Conservation (phyloP, 2,329 filamentous ascomycete species). For the Hirsutella rhossiliensis region DNA sequence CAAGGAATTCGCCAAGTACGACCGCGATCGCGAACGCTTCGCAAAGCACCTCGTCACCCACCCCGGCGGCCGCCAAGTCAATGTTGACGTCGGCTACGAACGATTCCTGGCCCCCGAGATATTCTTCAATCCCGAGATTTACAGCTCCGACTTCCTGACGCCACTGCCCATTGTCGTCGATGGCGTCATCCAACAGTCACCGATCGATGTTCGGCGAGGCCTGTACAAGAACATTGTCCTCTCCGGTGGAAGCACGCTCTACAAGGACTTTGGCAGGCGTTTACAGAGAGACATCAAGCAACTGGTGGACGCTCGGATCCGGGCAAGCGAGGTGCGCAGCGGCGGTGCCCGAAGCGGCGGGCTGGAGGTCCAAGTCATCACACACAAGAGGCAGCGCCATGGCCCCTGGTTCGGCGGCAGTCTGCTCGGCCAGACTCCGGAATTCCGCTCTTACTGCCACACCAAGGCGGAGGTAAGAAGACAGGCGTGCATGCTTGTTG, state of each 20-base stretch:
- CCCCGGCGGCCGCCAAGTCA: conserved; percentile 72
- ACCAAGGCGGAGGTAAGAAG: conserved; percentile 61
- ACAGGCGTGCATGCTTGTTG: neutral
- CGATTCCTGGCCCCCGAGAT: conserved; percentile 97
- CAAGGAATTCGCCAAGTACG: conserved; percentile 93
- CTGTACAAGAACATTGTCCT: conserved; percentile 99
- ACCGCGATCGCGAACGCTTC: conserved; percentile 84
- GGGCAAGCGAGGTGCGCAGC: conserved; percentile 81
- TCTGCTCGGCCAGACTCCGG: conserved; percentile 89
- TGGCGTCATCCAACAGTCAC: conserved; percentile 91
- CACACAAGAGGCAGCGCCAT: conserved; percentile 93
- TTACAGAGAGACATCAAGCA: conserved; percentile 96
- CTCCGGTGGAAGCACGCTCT: conserved; percentile 90
- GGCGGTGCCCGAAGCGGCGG: conserved; percentile 89
- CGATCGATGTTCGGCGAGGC: conserved; percentile 91
- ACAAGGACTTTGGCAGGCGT: conserved; percentile 95
- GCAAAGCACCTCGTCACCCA: conserved; percentile 79
- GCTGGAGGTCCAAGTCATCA: conserved; percentile 91
- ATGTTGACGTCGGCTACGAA: conserved; percentile 92
- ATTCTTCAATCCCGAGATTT: conserved; percentile 99
- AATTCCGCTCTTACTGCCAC: conserved; percentile 98
- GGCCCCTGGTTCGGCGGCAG: conserved; percentile 98
- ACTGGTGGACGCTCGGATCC: conserved; percentile 84
- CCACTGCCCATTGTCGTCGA: conserved; percentile 91
- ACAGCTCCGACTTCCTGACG: conserved; percentile 96